Evolutionary conservation across 1,284 basidiomycete genomes (phyloP), one percentile per base, ranked within the genome.

Genomic region (Trametes versicolor): DNA sequence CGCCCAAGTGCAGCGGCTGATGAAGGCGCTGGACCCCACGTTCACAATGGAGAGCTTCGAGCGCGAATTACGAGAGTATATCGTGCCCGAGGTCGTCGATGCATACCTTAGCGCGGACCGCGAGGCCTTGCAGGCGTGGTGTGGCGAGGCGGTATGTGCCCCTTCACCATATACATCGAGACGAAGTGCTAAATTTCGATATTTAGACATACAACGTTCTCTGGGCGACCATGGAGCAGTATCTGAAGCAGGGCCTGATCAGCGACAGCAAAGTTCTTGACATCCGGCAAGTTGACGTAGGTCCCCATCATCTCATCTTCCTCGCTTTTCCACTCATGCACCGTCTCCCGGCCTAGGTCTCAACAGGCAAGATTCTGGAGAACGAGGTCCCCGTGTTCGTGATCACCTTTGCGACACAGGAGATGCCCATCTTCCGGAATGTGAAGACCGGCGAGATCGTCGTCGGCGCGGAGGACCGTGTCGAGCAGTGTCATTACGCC

Each of bases 191-290:
- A 60, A 64, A 13, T 56, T 41, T 25, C 58, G 19, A 4, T 61
- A 37, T 54, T 0, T 65, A 97, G 94, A 96, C 96, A 2, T 96
- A 96, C 79, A 99, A 98, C 74, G 94, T 99, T 13, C 85, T 99
- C 2, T 98, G 97, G 92, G 97, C 97, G 3, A 98, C 96, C 3
- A 93, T 99, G 87, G 96, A 98, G 72, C 93, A 95, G 71, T 99
- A 97, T 79, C 83, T 98, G 59, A 86, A 88, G 63, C 95, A 97
- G 75, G 96, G 97, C 1, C 85, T 98, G 25, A 83, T 97, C 67
- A 94, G 93, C 67, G 94, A 96, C 74, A 95, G 92, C 77, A 95
- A 94, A 76, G 93, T 97, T 36, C 87, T 98, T 27, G 96, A 98
- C 80, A 97, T 98, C 75, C 91, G 94, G 68, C 91, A 96, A 81